These are phyloP conservation scores for Spongispora temasekensis DNA, from an alignment of 1,284 basidiomycete genomes.

Conservation along the genomic window DNA sequence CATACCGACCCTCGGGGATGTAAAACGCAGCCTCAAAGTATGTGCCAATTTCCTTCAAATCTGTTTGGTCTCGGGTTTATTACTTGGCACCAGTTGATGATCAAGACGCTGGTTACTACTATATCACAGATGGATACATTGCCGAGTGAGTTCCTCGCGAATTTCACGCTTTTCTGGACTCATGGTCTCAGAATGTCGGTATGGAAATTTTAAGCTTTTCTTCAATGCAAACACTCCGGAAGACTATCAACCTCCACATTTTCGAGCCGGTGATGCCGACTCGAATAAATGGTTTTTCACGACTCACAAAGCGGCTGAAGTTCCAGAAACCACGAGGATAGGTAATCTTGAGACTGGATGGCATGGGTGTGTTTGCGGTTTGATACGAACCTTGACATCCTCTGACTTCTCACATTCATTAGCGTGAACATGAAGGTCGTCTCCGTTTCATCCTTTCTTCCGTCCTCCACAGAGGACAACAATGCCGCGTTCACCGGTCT, in stretches of 20 bases:
- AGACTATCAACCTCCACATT: slow-evolving; percentile 77
- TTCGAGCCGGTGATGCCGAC: slow-evolving; percentile 63
- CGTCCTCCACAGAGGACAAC: slow-evolving; percentile 59
- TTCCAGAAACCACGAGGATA: slow-evolving; percentile 68
- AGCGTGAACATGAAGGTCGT: slow-evolving; percentile 70
- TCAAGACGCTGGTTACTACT: slow-evolving; percentile 73
- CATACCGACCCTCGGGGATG: slow-evolving; percentile 67
- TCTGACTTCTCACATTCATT: slow-evolving; percentile 13
- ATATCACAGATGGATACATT: slow-evolving; percentile 76
- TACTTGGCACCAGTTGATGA: slow-evolving; percentile 47
- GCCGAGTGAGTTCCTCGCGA: slow-evolving; percentile 53
- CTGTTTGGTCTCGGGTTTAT: slow-evolving; percentile 4
- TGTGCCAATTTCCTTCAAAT: not conserved
- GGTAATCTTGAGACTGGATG: slow-evolving; percentile 69
- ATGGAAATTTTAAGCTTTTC: slow-evolving; percentile 80
- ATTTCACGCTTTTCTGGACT: not conserved
- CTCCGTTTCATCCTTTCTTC: slow-evolving; percentile 73
- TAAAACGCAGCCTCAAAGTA: slow-evolving; percentile 74
- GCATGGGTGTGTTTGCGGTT: slow-evolving; percentile 55
- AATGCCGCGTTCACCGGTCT: slow-evolving; percentile 58
- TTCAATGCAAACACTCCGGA: slow-evolving; percentile 74
- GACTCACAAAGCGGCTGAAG: slow-evolving; percentile 67
- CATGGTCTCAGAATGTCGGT: slow-evolving; percentile 60
- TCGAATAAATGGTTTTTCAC: slow-evolving; percentile 76
- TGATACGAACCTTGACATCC: not conserved